Evolutionary conservation across 371 early-diverging fungal genomes (phyloP).

Genomic region (Mucor circinelloides): DNA sequence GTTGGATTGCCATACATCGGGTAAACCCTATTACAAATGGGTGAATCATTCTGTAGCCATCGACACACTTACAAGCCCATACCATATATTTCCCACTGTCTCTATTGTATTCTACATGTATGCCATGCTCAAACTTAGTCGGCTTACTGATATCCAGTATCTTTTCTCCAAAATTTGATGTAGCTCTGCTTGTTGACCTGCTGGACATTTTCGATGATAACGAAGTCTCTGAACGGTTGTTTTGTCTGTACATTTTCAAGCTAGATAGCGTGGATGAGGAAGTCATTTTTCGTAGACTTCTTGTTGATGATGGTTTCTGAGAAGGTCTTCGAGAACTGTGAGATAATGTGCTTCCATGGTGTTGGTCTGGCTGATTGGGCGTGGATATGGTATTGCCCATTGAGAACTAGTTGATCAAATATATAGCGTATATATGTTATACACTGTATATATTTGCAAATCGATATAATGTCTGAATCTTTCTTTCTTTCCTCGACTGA

Average conservation of each 20-base stretch:
- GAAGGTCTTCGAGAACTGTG: constrained; percentile 31
- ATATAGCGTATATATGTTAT: not conserved
- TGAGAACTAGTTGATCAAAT: not conserved
- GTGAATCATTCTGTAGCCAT: not conserved
- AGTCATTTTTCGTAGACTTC: constrained; percentile 40
- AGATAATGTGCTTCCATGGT: constrained; percentile 3
- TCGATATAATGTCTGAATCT: not conserved
- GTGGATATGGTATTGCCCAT: constrained; percentile 37
- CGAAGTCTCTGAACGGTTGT: constrained; percentile 40
- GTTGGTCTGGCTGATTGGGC: constrained; percentile 17
- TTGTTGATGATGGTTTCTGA: constrained; percentile 31
- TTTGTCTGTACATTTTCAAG: constrained; percentile 40
- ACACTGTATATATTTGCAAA: not conserved
- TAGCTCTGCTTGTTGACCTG: constrained; percentile 25
- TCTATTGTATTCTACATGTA: constrained; percentile 67
- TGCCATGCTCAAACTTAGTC: constrained; percentile 68
- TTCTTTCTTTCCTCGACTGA: not conserved
- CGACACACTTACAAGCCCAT: not conserved
- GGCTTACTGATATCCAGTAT: constrained; percentile 66
- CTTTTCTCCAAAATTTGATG: constrained; percentile 40
- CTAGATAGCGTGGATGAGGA: constrained; percentile 49
- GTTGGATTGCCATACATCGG: constrained; percentile 66
- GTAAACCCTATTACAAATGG: constrained; percentile 51
- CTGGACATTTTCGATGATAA: constrained; percentile 44
- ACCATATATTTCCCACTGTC: constrained; percentile 67